Evolutionary conservation across 164 flowering plant genomes (phyloP), one percentile per base, ranked within the genome.

Genomic region (Tinospora cordifolia): DNA sequence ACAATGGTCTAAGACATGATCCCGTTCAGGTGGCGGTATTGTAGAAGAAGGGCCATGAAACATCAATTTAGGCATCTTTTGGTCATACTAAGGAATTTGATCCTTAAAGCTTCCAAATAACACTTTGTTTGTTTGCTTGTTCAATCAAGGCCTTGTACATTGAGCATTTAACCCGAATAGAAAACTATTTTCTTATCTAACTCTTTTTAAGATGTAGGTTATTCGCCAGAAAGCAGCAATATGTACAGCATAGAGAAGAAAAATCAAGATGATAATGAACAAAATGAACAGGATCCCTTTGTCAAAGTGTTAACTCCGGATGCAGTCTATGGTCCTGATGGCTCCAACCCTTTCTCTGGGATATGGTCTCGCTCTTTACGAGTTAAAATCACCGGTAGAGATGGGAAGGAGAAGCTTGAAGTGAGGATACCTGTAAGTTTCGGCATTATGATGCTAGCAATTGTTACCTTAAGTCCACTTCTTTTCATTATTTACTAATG

Each of bases 351-450:
- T n/a, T 89, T 89, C 67, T 76, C 87, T 54, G 85, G 87, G 68
- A 83, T 88, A 66, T 86, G 96, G 96, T 87, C 96, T 25, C 88
- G 97, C 68, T 83, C 84, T 9, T 73, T 94, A 81, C 87, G 98
- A 80, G 77, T 94, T 72, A 94, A 82, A 82, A 87, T 91, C 59
- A 94, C 87, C 39, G 98, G 96, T 70, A 80, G 85, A 72, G 96
- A 91, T 87, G 97, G 98, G 74, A 71, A 81, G 76, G 98, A 91
- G 84, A 94, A 84, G 78, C 96, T 94, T 65, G 97, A 90, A 76
- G 80, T 92, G 59, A 82, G 92, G 68, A 89, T 91, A 75, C 97
- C 96, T 71, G 98, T 94, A 84, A 88, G 93, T 80, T 75, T 27
- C 58, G 21, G 46, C n/a, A 2, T 3, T 0, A 3, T 17, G 21